A percentile compares a stretch with the other conserved stretches of the same genome.
These are phyloP conservation scores for Penicillium egyptiacum DNA, from an alignment of 495 filamentous ascomycete genomes.

Conservation along the genomic window DNA sequence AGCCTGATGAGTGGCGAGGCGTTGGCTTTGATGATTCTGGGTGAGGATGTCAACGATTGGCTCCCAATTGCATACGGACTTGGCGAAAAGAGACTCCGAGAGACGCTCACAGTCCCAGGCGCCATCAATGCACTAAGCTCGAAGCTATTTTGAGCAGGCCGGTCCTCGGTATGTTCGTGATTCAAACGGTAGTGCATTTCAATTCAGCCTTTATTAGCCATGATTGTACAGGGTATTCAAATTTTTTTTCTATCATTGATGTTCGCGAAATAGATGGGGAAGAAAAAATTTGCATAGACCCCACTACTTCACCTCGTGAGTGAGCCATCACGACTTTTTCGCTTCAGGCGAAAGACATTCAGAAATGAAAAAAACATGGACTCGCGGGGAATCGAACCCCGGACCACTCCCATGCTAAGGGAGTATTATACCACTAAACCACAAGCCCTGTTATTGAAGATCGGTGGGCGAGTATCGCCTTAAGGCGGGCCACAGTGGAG, in stretches of 20 bases:
- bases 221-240: constrained; percentile 9
- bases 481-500: constrained; percentile 6
- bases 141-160: constrained; percentile 15
- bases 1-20: constrained; percentile 66
- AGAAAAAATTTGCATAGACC: constrained; percentile 1
- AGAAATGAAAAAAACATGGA: constrained; percentile 9
- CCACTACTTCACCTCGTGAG: not conserved
- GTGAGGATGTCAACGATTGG: constrained; percentile 15
- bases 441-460: constrained; percentile 21
- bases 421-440: constrained; percentile 37
- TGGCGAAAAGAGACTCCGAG: constrained; percentile 22
- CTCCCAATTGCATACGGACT: constrained; percentile 30
- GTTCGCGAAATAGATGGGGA: not conserved
- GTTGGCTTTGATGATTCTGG: constrained; percentile 46
- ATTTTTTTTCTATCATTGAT: not conserved
- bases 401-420: constrained; percentile 48
- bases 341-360: not conserved
- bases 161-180: not conserved
- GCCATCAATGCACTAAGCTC: constrained; percentile 18
- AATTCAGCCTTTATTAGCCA: not conserved
- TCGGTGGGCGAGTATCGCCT: constrained; percentile 7
- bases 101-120: constrained; percentile 17
- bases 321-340: not conserved
- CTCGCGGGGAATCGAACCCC: constrained; percentile 52
- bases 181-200: not conserved